Evolutionary conservation across 805 yeast genomes (phyloP).

Genomic region (Candida tallmaniae): DNA sequence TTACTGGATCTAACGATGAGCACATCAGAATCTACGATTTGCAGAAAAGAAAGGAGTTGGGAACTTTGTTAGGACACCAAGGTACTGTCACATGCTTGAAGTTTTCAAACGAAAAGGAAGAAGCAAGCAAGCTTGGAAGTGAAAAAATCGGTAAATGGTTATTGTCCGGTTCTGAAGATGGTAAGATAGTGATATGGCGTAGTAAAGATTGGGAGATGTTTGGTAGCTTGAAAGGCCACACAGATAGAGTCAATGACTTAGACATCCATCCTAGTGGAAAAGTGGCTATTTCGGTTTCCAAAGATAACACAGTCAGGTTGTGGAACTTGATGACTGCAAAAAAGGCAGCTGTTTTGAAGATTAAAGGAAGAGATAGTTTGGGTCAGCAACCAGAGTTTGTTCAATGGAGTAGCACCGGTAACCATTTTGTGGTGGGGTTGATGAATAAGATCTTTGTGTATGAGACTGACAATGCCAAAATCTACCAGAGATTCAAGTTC

Average conservation of each 20-base stretch:
- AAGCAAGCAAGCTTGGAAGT: constrained; percentile 8
- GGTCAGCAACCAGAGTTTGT: constrained; percentile 64
- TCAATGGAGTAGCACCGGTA: constrained; percentile 67
- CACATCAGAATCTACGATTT: constrained; percentile 91
- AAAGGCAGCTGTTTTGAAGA: constrained; percentile 80
- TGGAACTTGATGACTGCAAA: constrained; percentile 98
- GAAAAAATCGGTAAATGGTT: constrained; percentile 78
- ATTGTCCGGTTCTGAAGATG: constrained; percentile 86
- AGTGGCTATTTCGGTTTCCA: constrained; percentile 85
- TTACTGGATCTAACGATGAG: constrained; percentile 94
- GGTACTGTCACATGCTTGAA: constrained; percentile 79
- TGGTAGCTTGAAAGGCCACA: constrained; percentile 86
- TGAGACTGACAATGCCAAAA: constrained; percentile 57
- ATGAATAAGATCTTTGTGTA: constrained; percentile 61
- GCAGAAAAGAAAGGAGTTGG: constrained; percentile 90
- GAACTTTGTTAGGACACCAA: constrained; percentile 81
- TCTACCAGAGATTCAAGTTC: constrained; percentile 49
- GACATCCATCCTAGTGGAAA: constrained; percentile 88
- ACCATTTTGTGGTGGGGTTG: constrained; percentile 71
- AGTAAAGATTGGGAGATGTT: constrained; percentile 95
- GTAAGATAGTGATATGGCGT: constrained; percentile 87
- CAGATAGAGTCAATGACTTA: constrained; percentile 75
- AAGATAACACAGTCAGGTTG: constrained; percentile 75
- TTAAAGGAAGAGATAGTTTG: constrained; percentile 62
- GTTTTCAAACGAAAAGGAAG: constrained; percentile 52